These are phyloP conservation scores for Septoria petroselini DNA, from an alignment of 2,329 filamentous ascomycete genomes.

Conservation along the genomic window DNA sequence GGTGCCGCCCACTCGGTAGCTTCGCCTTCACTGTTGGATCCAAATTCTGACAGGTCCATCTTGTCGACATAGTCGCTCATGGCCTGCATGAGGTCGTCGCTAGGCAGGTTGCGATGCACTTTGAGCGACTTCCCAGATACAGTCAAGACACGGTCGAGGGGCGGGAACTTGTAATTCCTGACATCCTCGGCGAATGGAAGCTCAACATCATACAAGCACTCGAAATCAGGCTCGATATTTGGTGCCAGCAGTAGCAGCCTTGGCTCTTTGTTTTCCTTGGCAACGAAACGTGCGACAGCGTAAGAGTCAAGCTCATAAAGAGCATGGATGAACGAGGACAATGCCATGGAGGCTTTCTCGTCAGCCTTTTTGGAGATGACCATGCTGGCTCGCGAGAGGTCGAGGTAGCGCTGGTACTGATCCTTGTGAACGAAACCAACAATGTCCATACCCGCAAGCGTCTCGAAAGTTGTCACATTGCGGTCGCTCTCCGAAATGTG, in stretches of 20 bases:
- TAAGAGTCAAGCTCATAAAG: conserved; percentile 81
- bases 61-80: conserved; percentile 91
- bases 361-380: conserved; percentile 75
- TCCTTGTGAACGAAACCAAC: conserved; percentile 75
- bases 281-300: conserved; percentile 79
- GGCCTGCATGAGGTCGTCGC: conserved; percentile 66
- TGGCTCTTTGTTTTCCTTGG: conserved; percentile 78
- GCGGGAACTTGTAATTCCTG: conserved; percentile 84
- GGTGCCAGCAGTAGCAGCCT: conserved; percentile 75
- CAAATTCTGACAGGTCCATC: conserved; percentile 78
- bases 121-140: conserved; percentile 77
- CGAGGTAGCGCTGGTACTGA: conserved; percentile 75
- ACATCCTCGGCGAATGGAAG: conserved; percentile 92
- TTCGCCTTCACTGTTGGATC: conserved; percentile 68
- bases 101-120: conserved; percentile 80
- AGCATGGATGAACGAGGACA: conserved; percentile 87
- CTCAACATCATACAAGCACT: conserved; percentile 85
- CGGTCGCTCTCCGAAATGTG: conserved; percentile 82
- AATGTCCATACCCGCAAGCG: conserved; percentile 70
- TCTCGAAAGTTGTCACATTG: conserved; percentile 85
- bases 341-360: conserved; percentile 74
- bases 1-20: conserved; percentile 68
- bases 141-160: conserved; percentile 81
- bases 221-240: conserved; percentile 71
- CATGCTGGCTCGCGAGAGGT: conserved; percentile 75